Evolutionary conservation across 768 basidiomycete genomes (phyloP).

Genomic region (Pleurotus tuber-regium): DNA sequence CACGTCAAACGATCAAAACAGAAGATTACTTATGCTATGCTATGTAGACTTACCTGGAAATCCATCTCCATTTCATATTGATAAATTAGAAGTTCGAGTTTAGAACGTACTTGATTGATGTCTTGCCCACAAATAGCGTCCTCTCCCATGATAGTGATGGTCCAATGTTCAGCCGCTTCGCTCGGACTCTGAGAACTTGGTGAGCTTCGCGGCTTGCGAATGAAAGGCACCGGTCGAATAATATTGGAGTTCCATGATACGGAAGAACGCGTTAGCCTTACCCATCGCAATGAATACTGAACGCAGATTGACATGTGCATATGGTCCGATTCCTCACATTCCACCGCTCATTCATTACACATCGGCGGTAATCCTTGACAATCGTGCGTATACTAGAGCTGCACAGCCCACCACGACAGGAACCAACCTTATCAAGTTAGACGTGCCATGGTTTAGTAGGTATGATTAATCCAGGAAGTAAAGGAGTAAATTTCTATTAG

Average conservation of each 20-base stretch:
- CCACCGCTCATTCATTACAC: neutral
- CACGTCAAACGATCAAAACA: too few relatives aligned
- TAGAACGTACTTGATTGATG: neutral
- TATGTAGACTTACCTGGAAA: too few relatives aligned
- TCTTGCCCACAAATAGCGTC: neutral
- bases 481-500: conserved; percentile 1
- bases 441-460: neutral
- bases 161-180: conserved; percentile 4
- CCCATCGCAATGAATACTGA: neutral
- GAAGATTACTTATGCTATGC: too few relatives aligned
- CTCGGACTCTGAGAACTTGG: neutral
- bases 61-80: too few relatives aligned
- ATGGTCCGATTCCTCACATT: neutral
- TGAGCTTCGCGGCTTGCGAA: neutral
- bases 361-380: conserved; percentile 10
- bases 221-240: neutral
- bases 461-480: conserved; percentile 9
- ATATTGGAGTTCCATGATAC: neutral
- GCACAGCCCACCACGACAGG: neutral
- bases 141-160: conserved; percentile 1
- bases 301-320: conserved; percentile 1
- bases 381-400: neutral
- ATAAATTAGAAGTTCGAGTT: neutral
- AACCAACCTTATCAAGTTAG: neutral
- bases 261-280: neutral